Evolutionary conservation across 345 rosid genomes (phyloP).

Genomic region (Boechera stricta): DNA sequence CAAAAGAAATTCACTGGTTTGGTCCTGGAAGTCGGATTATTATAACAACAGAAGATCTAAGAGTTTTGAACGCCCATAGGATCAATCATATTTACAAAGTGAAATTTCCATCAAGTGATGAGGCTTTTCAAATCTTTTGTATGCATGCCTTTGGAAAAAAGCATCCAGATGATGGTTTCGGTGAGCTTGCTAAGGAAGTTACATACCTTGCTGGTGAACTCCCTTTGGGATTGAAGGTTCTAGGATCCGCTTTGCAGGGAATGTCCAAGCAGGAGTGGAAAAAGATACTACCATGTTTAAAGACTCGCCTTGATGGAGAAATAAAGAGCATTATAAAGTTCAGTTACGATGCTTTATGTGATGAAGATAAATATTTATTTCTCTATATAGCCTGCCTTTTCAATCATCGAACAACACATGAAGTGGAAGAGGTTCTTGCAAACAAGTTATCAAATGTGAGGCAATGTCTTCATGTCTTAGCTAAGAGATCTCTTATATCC

Average conservation of each 20-base stretch:
- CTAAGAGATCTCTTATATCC: not conserved
- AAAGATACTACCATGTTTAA: constrained; percentile 15
- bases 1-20: not conserved
- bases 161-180: not conserved
- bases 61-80: not conserved
- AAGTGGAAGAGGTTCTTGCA: not conserved
- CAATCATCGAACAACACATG: rapidly evolving
- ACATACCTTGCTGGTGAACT: constrained; percentile 11
- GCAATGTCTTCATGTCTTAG: not conserved
- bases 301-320: constrained; percentile 6
- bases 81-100: not conserved
- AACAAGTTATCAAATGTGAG: rapidly evolving
- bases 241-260: constrained; percentile 20
- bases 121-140: not conserved
- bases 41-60: not conserved
- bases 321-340: constrained; percentile 27
- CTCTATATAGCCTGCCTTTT: constrained; percentile 45
- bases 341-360: constrained; percentile 37
- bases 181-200: not conserved
- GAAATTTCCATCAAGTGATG: not conserved
- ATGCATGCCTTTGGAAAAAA: constrained; percentile 11
- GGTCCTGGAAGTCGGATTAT: not conserved
- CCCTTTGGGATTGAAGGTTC: constrained; percentile 45
- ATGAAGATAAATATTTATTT: constrained; percentile 32
- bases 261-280: constrained; percentile 19